Conservation (phyloP, 768 basidiomycete genomes). For the Boletus rufocinnamomeus region DNA sequence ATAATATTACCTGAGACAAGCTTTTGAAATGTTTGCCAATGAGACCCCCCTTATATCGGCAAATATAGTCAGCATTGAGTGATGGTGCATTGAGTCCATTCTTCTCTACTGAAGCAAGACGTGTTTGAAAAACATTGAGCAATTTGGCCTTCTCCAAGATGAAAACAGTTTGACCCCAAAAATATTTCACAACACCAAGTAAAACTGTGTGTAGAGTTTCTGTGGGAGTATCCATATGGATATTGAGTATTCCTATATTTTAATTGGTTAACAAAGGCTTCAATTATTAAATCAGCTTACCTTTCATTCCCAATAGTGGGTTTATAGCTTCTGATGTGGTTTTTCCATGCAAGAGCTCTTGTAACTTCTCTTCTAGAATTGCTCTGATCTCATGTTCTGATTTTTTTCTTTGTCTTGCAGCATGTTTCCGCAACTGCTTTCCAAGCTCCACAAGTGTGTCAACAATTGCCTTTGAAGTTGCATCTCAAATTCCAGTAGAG, state of each 20-base stretch:
- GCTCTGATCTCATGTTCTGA: not conserved
- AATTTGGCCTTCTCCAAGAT: conserved; percentile 24
- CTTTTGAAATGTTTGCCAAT: too few relatives aligned
- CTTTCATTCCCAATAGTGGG: too few relatives aligned
- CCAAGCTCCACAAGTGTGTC: conserved; percentile 2
- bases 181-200: conserved; percentile 38
- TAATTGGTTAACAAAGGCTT: too few relatives aligned
- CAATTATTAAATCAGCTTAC: not conserved
- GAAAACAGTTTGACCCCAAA: conserved; percentile 27
- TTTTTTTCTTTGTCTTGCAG: not conserved
- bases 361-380: not conserved
- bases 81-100: too few relatives aligned
- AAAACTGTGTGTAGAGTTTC: conserved; percentile 38
- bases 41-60: too few relatives aligned
- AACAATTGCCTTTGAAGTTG: not conserved
- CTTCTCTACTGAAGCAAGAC: too few relatives aligned
- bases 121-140: conserved; percentile 26
- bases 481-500: not conserved
- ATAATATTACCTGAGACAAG: too few relatives aligned
- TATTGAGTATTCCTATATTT: not conserved
- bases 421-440: not conserved
- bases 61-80: too few relatives aligned
- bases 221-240: conserved; percentile 34
- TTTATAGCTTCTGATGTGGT: not conserved
- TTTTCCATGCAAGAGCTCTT: not conserved